Evolutionary conservation across 768 basidiomycete genomes (phyloP), one percentile per base, ranked within the genome.

Genomic region (Kwoniella mangroviensis): DNA sequence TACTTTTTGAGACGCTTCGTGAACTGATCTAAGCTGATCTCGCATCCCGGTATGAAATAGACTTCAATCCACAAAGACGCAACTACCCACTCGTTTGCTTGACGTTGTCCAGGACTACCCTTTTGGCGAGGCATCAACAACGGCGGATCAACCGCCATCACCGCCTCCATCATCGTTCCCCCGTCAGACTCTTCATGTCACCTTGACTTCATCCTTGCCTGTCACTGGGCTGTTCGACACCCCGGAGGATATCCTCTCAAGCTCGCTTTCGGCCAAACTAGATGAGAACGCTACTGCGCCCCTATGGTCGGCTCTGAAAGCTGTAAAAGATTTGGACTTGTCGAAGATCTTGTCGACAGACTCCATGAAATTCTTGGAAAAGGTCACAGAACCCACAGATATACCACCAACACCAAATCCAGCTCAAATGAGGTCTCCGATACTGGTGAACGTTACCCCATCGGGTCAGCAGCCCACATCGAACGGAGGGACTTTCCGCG

Each of bases 31-130:
- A 13, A 62, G 13, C 12, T 21, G 56, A n/a, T 26, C 4, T 65
- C 19, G 56, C 21, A 10, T 24, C 3, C 5, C 12, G 51, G 12
- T 5, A 22, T n/a, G 11, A 17, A 3, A 19, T 51, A 79, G 78
- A 42, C 45, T 68, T 59, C 74, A 79, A 62, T 68, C 78, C 2
- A 71, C 68, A 10, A 65, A 45, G 5, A 53, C 59, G 43, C 68
- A 61, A 13, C 52, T 77, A 3, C 76, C 78, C 15, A 69, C 66
- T 12, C 65, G 74, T 1, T 69, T 79, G 2, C 28, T 68, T 2
- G 54, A 69, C 19, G 42, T 77, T 12, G 72, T 77, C 22, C 56
- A 75, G 19, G 61, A 68, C 34, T 79, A 77, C 55, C 78, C 75
- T 17, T 75, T 69, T 53, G 72, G 72, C 15, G 63, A 26, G 34